Percentiles rank a stretch among this genome's conserved stretches.
These are phyloP conservation scores for Auricularia auricula-judae DNA, from an alignment of 768 basidiomycete species.

Conservation along the genomic window DNA sequence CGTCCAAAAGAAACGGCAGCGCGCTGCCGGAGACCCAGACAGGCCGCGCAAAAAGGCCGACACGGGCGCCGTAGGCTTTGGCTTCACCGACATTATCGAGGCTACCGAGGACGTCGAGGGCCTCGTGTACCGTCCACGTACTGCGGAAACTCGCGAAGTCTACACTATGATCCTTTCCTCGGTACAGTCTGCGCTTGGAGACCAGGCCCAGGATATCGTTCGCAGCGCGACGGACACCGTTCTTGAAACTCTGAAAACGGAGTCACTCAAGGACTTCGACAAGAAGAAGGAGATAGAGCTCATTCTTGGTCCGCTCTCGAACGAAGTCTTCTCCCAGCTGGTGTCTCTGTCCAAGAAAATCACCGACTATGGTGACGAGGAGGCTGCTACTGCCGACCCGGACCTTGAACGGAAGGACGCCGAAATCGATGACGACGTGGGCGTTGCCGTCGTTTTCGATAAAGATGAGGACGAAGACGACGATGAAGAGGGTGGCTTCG, in stretches of 20 bases:
- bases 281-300: slow-evolving; percentile 90
- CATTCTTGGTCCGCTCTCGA: slow-evolving; percentile 49
- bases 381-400: slow-evolving; percentile 66
- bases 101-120: slow-evolving; percentile 91
- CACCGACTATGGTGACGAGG: slow-evolving; percentile 88
- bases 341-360: slow-evolving; percentile 86
- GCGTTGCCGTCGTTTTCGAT: slow-evolving; percentile 97
- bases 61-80: slow-evolving; percentile 33
- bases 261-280: slow-evolving; percentile 88
- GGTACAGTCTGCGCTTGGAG: slow-evolving; percentile 77
- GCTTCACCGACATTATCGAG: slow-evolving; percentile 86
- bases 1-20: slow-evolving; percentile 81
- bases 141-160: slow-evolving; percentile 87
- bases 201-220: slow-evolving; percentile 92
- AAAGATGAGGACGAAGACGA: slow-evolving; percentile 90
- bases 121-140: slow-evolving; percentile 82
- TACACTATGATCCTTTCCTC: slow-evolving; percentile 84
- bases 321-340: slow-evolving; percentile 73
- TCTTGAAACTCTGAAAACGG: slow-evolving; percentile 79
- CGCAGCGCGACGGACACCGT: slow-evolving; percentile 92
- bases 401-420: slow-evolving; percentile 74
- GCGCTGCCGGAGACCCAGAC: slow-evolving; percentile 44
- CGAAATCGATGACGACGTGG: slow-evolving; percentile 90
- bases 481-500: slow-evolving; percentile 77
- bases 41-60: slow-evolving; percentile 45